Conservation (phyloP, 305 asterid species). For the Fraxinus xanthoxyloides region DNA sequence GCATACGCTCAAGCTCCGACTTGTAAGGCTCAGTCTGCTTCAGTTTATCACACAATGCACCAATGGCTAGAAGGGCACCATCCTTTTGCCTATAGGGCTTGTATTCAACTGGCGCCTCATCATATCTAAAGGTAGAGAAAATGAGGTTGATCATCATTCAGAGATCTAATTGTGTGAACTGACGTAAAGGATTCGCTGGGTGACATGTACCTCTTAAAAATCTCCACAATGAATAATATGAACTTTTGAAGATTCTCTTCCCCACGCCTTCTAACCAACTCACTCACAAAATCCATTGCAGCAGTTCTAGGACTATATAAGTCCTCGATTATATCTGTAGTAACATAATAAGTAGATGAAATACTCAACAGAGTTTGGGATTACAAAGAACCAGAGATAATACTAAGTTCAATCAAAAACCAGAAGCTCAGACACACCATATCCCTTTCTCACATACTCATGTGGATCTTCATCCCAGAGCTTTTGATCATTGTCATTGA, state of each 20-base stretch:
- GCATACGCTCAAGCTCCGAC: constrained; percentile 91
- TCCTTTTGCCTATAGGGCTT: constrained; percentile 90
- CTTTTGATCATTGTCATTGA: constrained; percentile 86
- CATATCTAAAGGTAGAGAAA: constrained; percentile 51
- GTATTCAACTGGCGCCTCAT: constrained; percentile 62
- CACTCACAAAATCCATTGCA: constrained; percentile 98
- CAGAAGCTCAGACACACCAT: constrained; percentile 53
- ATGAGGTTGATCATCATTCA: constrained; percentile 15
- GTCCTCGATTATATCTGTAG: constrained; percentile 88
- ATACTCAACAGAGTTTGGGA: constrained; percentile 9
- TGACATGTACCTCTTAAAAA: constrained; percentile 68
- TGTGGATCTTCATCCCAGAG: constrained; percentile 99
- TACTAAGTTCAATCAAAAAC: neutral
- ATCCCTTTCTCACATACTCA: constrained; percentile 98
- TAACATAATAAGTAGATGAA: constrained; percentile 6
- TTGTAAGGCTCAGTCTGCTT: constrained; percentile 91
- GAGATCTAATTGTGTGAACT: neutral
- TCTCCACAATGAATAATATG: constrained; percentile 75
- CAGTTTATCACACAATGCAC: constrained; percentile 85
- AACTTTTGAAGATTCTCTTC: constrained; percentile 95
- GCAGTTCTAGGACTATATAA: constrained; percentile 97
- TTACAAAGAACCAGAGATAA: neutral
- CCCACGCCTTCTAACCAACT: constrained; percentile 89
- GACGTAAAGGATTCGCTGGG: neutral
- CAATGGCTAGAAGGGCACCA: constrained; percentile 98